These are phyloP conservation scores for Tetracladium maxilliforme DNA, from an alignment of 2,329 filamentous ascomycete species.

Conservation along the genomic window DNA sequence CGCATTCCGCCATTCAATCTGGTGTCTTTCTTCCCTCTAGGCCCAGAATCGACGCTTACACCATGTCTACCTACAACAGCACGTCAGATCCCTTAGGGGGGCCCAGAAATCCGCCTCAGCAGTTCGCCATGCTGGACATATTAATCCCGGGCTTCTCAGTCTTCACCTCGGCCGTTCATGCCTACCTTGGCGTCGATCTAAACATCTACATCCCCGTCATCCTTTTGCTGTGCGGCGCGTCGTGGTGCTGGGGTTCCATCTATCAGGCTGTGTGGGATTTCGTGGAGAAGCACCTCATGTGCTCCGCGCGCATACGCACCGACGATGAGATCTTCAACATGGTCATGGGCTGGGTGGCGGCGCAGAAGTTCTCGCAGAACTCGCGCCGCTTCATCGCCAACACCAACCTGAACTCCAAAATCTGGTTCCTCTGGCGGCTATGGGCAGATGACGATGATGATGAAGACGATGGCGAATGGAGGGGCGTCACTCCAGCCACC, in stretches of 20 bases:
- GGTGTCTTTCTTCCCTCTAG: too few species aligned
- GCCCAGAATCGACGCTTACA: too few species aligned
- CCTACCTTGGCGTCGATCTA: constrained; percentile 45
- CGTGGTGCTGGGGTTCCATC: constrained; percentile 36
- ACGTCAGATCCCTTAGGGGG: too few species aligned
- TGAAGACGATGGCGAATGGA: constrained; percentile 24
- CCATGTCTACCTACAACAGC: too few species aligned
- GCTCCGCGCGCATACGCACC: constrained; percentile 47
- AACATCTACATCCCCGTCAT: constrained; percentile 46
- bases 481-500: constrained; percentile 9
- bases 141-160: constrained; percentile 53
- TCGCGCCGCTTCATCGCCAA: constrained; percentile 51
- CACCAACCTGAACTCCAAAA: constrained; percentile 39
- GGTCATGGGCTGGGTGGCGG: constrained; percentile 53
- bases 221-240: constrained; percentile 30
- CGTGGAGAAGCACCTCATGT: constrained; percentile 42
- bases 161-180: constrained; percentile 33
- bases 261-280: constrained; percentile 29
- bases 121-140: constrained; percentile 38
- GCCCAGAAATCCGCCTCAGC: too few species aligned
- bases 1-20: too few species aligned
- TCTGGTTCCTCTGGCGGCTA: constrained; percentile 31
- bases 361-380: constrained; percentile 42
- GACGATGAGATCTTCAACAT: constrained; percentile 64
- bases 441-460: constrained; percentile 27